Evolutionary conservation across 768 basidiomycete genomes (phyloP).

Genomic region (Boletus fagicola): DNA sequence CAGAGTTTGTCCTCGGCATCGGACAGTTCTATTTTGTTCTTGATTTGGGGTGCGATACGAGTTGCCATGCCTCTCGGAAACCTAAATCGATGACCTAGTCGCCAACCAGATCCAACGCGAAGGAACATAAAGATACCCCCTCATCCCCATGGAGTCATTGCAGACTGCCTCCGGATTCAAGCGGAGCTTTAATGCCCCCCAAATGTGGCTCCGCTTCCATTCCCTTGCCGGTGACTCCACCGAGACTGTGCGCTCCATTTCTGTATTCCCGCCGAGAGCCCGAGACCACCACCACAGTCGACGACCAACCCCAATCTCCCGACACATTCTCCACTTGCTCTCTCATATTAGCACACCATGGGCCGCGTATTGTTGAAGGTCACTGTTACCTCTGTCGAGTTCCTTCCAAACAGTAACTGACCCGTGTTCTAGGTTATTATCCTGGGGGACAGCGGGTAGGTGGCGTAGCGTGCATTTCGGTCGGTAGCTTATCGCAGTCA

Average conservation of each 20-base stretch:
- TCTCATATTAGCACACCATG: slow-evolving; percentile 42
- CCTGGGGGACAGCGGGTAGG: slow-evolving; percentile 94
- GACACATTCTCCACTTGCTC: background rate
- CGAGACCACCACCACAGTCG: slow-evolving; percentile 14
- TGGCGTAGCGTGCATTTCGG: background rate
- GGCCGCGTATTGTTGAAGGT: slow-evolving; percentile 89
- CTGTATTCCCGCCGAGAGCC: background rate
- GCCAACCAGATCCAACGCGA: slow-evolving; percentile 5
- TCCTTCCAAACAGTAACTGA: slow-evolving; percentile 10
- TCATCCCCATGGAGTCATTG: background rate
- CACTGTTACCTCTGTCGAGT: slow-evolving; percentile 6
- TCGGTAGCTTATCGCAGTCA: slow-evolving; percentile 10
- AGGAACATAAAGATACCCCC: slow-evolving; percentile 1
- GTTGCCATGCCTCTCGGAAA: slow-evolving; percentile 30
- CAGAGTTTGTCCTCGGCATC: slow-evolving; percentile 70
- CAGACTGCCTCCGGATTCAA: slow-evolving; percentile 8
- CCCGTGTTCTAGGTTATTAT: slow-evolving; percentile 79
- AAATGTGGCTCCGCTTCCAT: slow-evolving; percentile 13
- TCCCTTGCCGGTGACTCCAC: slow-evolving; percentile 22
- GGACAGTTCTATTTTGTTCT: slow-evolving; percentile 53
- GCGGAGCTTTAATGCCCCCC: slow-evolving; percentile 27
- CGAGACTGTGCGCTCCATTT: slow-evolving; percentile 12
- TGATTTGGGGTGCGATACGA: slow-evolving; percentile 32
- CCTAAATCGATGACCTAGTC: slow-evolving; percentile 5
- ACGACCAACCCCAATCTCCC: background rate